A percentile compares a stretch with the other conserved stretches of the same genome.
phyloP scores from a whole-genome alignment of 768 basidiomycete genomes.

The Termitomyces heimii region DNA sequence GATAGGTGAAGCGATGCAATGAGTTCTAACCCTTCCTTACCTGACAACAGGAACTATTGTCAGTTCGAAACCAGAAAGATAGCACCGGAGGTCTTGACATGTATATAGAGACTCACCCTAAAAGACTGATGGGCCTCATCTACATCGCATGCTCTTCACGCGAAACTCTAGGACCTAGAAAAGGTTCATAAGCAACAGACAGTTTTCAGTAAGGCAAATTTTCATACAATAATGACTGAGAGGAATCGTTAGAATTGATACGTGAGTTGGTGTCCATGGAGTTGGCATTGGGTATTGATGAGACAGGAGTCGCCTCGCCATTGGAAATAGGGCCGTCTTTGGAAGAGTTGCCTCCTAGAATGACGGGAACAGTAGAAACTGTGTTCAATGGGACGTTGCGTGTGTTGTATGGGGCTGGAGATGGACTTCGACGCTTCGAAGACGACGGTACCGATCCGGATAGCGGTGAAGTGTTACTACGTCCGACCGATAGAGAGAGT shows the following conservation, averaged over 20 bases:
- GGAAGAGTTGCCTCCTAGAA: slow-evolving; percentile 22
- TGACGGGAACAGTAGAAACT: slow-evolving; percentile 39
- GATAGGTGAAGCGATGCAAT: neutral
- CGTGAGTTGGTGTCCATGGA: neutral
- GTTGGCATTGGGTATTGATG: slow-evolving; percentile 18
- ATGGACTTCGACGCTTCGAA: slow-evolving; percentile 28
- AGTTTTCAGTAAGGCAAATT: slow-evolving; percentile 40
- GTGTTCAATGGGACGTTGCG: slow-evolving; percentile 39
- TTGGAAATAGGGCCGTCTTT: slow-evolving; percentile 5
- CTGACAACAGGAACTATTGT: neutral
- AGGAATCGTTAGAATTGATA: slow-evolving; percentile 9
- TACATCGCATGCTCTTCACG: slow-evolving; percentile 14
- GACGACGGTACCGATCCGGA: slow-evolving; percentile 20
- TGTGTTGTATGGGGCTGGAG: slow-evolving; percentile 38
- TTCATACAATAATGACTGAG: slow-evolving; percentile 28
- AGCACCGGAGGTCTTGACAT: neutral
- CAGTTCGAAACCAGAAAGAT: neutral
- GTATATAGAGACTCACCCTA: slow-evolving; percentile 10
- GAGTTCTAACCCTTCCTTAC: slow-evolving; percentile 5
- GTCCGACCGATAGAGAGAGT: slow-evolving; percentile 23
- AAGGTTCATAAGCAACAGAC: slow-evolving; percentile 30
- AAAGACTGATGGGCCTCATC: slow-evolving; percentile 8
- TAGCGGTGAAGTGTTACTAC: slow-evolving; percentile 32
- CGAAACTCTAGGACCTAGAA: slow-evolving; percentile 23
- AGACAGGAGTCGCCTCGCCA: slow-evolving; percentile 4